phyloP scores from a whole-genome alignment of 108 stramenopile genomes.

The Discostella pseudostelligera region DNA sequence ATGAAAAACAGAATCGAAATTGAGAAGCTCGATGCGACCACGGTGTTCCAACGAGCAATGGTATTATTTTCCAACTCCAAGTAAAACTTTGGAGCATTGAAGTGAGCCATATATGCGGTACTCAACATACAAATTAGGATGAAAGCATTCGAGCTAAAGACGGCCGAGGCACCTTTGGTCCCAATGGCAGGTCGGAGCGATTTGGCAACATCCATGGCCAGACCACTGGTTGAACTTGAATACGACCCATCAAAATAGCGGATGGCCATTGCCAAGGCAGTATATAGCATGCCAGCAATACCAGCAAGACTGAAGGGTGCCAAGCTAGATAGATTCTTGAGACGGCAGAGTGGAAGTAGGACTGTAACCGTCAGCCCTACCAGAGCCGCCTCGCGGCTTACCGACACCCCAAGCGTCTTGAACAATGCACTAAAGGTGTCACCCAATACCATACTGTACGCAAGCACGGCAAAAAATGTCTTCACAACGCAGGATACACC shows the following conservation, averaged over 20 bases:
- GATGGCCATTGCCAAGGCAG: constrained; percentile 72
- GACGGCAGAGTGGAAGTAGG: constrained; percentile 88
- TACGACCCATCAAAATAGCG: constrained; percentile 86
- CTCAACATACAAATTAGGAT: constrained; percentile 96
- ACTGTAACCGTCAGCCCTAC: constrained; percentile 65
- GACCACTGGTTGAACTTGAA: constrained; percentile 30
- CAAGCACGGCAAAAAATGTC: constrained; percentile 86
- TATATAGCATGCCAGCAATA: constrained; percentile 86
- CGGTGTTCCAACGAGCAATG: constrained; percentile 69
- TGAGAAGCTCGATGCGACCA: constrained; percentile 79
- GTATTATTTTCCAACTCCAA: constrained; percentile 90
- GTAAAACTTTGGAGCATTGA: constrained; percentile 89
- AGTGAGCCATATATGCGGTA: constrained; percentile 96
- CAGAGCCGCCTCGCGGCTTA: constrained; percentile 57
- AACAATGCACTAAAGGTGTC: constrained; percentile 81
- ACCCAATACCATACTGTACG: constrained; percentile 94
- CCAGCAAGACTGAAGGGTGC: constrained; percentile 87
- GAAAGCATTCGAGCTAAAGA: constrained; percentile 73
- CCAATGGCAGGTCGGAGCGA: constrained; percentile 77
- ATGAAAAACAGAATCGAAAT: constrained; percentile 80
- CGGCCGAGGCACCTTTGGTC: constrained; percentile 54
- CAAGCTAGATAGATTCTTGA: constrained; percentile 79
- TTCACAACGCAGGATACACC: constrained; percentile 79
- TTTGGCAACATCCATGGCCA: constrained; percentile 52
- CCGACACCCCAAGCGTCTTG: constrained; percentile 46